Conservation (phyloP, 2,329 filamentous ascomycete species). For the Gyromitra esculenta region DNA sequence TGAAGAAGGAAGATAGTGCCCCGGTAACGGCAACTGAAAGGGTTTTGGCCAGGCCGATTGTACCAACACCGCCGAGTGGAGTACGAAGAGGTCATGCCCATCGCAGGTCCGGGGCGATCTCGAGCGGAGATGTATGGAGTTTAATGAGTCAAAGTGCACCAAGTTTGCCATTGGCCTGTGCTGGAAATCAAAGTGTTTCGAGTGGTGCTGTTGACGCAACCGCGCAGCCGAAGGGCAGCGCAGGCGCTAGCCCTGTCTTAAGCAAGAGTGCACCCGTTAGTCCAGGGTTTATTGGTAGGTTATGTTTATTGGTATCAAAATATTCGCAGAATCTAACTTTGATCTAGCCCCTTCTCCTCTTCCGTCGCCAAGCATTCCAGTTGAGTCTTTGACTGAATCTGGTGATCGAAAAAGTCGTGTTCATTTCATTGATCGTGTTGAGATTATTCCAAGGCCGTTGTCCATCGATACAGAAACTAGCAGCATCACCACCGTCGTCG, state of each 20-base stretch:
- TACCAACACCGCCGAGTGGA: slow-evolving; percentile 50
- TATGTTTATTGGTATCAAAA: slow-evolving; percentile 18
- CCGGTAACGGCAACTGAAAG: slow-evolving; percentile 24
- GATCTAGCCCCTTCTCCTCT: slow-evolving; percentile 42
- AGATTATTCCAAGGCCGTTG: slow-evolving; percentile 82
- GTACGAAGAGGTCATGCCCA: slow-evolving; percentile 55
- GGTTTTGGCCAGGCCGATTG: slow-evolving; percentile 46
- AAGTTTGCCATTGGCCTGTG: slow-evolving; percentile 40
- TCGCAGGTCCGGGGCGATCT: slow-evolving; percentile 56
- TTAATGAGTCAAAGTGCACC: slow-evolving; percentile 54
- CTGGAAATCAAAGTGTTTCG: slow-evolving; percentile 33
- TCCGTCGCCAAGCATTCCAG: slow-evolving; percentile 40
- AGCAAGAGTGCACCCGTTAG: slow-evolving; percentile 55
- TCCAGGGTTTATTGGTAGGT: slow-evolving; percentile 47
- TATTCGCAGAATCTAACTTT: slow-evolving; percentile 11
- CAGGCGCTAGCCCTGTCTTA: slow-evolving; percentile 46
- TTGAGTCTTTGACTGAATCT: slow-evolving; percentile 31
- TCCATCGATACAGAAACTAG: slow-evolving; percentile 88
- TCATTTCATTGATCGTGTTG: slow-evolving; percentile 83
- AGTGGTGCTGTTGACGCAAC: slow-evolving; percentile 24
- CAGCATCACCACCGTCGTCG: slow-evolving; percentile 76
- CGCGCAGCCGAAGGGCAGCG: slow-evolving; percentile 42
- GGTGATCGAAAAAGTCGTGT: slow-evolving; percentile 68
- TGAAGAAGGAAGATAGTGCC: slow-evolving; percentile 37
- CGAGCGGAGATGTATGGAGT: slow-evolving; percentile 56